A percentile compares a stretch with the other conserved stretches of the same genome.
Conservation (phyloP, 352 stramenopile genomes). For the Globisporangium emineosum region DNA sequence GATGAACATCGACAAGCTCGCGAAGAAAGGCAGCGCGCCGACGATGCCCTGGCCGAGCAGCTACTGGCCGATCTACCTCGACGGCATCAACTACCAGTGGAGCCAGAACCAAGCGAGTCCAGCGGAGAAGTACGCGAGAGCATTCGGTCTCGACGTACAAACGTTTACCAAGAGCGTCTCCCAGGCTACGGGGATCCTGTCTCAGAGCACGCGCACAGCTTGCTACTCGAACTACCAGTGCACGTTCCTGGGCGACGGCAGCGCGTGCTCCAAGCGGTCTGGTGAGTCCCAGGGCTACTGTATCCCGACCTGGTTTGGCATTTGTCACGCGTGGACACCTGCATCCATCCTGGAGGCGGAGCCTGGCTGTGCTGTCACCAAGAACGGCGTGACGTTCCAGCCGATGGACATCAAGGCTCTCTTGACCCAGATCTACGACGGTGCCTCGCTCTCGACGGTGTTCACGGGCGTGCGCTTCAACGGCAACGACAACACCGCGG, state of each 20-base stretch:
- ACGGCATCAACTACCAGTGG: slow-evolving; percentile 63
- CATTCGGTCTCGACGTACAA: slow-evolving; percentile 34
- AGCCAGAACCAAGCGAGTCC: slow-evolving; percentile 24
- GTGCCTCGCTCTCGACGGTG: slow-evolving; percentile 8
- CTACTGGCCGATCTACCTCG: slow-evolving; percentile 63
- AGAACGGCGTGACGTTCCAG: slow-evolving; percentile 45
- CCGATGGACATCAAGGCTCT: slow-evolving; percentile 56
- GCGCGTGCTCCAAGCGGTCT: slow-evolving; percentile 17
- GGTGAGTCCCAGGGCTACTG: slow-evolving; percentile 27
- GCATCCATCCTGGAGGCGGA: slow-evolving; percentile 37
- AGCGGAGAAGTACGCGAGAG: slow-evolving; percentile 46
- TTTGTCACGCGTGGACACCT: slow-evolving; percentile 54
- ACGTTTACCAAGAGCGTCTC: slow-evolving; percentile 23
- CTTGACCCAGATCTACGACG: slow-evolving; percentile 24
- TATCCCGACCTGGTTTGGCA: slow-evolving; percentile 55
- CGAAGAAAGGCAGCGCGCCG: slow-evolving; percentile 19
- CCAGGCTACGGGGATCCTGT: slow-evolving; percentile 19
- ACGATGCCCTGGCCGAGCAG: slow-evolving; percentile 43
- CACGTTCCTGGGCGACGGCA: slow-evolving; percentile 29
- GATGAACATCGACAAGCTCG: slow-evolving; percentile 23
- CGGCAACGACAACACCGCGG: slow-evolving; percentile 10
- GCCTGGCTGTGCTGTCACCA: slow-evolving; percentile 14
- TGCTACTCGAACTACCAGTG: slow-evolving; percentile 24
- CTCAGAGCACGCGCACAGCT: slow-evolving; percentile 20
- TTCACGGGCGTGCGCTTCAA: slow-evolving; percentile 22